Percentiles rank a stretch among this genome's conserved stretches.
These are phyloP conservation scores for Geosiphon pyriformis DNA, from an alignment of 192 early-diverging fungal species.

Conservation along the genomic window DNA sequence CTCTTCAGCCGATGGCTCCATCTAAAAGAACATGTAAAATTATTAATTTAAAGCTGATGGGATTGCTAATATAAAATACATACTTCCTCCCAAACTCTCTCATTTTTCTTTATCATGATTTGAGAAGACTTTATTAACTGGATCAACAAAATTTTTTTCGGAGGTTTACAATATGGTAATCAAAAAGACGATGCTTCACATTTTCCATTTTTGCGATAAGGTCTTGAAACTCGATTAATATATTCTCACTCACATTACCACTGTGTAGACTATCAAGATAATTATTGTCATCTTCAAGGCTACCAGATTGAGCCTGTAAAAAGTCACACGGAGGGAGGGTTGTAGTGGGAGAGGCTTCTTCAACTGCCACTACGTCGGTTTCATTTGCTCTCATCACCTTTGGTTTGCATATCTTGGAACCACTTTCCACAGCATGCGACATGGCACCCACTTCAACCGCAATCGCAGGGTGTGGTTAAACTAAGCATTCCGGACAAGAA, in stretches of 20 bases:
- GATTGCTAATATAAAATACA: constrained; percentile 9
- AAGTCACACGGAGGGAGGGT: background rate
- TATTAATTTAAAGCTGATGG: constrained; percentile 18
- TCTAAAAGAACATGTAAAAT: constrained; percentile 20
- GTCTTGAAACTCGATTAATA: constrained; percentile 3
- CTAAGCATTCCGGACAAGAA: background rate
- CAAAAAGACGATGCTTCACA: constrained; percentile 20
- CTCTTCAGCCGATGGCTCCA: constrained; percentile 21
- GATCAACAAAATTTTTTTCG: constrained; percentile 16
- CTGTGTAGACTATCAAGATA: background rate
- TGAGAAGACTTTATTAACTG: constrained; percentile 23
- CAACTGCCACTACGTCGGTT: background rate
- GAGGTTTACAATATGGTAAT: constrained; percentile 21
- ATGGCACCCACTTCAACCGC: background rate
- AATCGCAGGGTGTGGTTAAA: background rate
- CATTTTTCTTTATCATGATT: constrained; percentile 23
- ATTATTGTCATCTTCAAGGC: constrained; percentile 12
- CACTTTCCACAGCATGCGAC: background rate
- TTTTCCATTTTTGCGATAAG: constrained; percentile 14
- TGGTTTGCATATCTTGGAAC: background rate
- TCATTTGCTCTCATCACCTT: background rate
- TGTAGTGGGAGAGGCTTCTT: background rate
- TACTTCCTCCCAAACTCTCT: constrained; percentile 2
- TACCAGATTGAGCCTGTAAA: constrained; percentile 6
- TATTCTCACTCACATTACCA: constrained; percentile 10